Conservation (phyloP, 1,284 basidiomycete species). For the Irpex sp. region DNA sequence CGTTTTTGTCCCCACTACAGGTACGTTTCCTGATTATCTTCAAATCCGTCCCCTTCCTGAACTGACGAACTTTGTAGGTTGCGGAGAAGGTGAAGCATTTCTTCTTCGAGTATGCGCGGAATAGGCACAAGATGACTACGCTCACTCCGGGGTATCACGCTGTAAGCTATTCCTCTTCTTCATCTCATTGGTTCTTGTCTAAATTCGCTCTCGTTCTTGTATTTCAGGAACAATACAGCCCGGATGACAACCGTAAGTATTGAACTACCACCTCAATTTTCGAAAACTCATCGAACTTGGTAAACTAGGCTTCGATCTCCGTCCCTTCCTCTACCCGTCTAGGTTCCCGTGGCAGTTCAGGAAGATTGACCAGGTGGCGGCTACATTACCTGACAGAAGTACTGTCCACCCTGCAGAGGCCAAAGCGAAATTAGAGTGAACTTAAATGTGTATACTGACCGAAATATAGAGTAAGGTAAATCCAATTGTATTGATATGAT, state of each 20-base stretch:
- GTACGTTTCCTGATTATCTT: conserved; percentile 34
- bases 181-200: too few relatives aligned
- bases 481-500: too few relatives aligned
- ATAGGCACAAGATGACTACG: conserved; percentile 99
- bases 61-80: conserved; percentile 49
- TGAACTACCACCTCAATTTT: not conserved
- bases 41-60: not conserved
- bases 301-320: conserved; percentile 81
- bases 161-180: conserved; percentile 39
- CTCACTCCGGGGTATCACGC: conserved; percentile 97
- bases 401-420: conserved; percentile 18
- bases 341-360: conserved; percentile 96
- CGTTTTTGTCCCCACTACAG: conserved; percentile 73
- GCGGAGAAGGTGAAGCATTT: conserved; percentile 97
- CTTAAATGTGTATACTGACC: too few relatives aligned
- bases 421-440: conserved; percentile 12
- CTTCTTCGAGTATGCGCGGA: conserved; percentile 96
- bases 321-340: conserved; percentile 94
- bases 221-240: conserved; percentile 86
- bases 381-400: conserved; percentile 70
- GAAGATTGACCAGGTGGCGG: conserved; percentile 87
- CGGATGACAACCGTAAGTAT: conserved; percentile 88
- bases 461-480: too few relatives aligned
- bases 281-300: not conserved
- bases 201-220: too few relatives aligned